Evolutionary conservation across 2,329 filamentous ascomycete species (phyloP), one percentile per base, ranked within the genome.

Genomic region (Spiromastix sp.): DNA sequence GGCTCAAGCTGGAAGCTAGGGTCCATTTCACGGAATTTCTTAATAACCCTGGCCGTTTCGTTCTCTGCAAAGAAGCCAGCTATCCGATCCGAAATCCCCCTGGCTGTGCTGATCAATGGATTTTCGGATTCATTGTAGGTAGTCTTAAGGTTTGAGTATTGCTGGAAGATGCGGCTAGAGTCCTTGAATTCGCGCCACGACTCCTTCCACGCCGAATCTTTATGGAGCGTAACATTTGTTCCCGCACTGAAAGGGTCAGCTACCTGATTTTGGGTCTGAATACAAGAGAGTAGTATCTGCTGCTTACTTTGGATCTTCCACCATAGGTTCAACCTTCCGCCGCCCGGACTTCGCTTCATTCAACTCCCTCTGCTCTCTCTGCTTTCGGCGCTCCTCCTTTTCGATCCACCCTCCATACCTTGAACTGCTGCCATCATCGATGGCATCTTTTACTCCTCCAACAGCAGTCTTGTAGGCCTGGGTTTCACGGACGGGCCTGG

Each of bases 51-150:
- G 19, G 91, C 91, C 0, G 86, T 95, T 67, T 98, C 91, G 59
- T 96, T 98, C 61, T 98, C 91, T 42, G 91, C 91, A 48, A 98
- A 98, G 67, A 95, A 98, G 18, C 91, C 86, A 30, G 83, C 85
- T 25, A 98, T 78, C 39, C 82, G 77, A 59, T 98, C 91, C 20
- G 87, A 89, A 48, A 98, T 94, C 58, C 85, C 86, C 55, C 91
- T 81, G 1, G 87, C 91, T 0, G 89, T 96, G 30, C 79, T 83
- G 44, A 98, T 85, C 28, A 98, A 71, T 5, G 91, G 89, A 59
- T 98, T 98, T 56, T 98, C 91, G 8, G 91, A 96, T 64, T 98
- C 91, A 47, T 93, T 81, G 65, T 96, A 96, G 38, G 79, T 79
- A 38, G 75, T 77, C 63, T 89, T 87, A 63, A 94, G 76, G 55